Evolutionary conservation across 352 stramenopile genomes (phyloP), one percentile per base, ranked within the genome.

Genomic region (Phytophthora vignae): DNA sequence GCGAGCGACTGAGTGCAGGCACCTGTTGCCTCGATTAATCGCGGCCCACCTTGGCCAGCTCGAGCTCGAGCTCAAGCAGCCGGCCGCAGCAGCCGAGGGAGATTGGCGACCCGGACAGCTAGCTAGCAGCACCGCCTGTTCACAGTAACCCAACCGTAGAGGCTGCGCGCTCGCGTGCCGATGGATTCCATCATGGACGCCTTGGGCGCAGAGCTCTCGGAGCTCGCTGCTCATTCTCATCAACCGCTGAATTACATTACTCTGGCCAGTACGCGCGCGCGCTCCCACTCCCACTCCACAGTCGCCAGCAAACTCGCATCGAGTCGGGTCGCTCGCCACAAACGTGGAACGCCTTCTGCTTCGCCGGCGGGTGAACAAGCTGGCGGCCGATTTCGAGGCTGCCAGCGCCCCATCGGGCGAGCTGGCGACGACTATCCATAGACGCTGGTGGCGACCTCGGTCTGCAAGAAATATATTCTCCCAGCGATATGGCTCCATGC

Each of bases 371-470:
- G 52, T 61, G 64, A 66, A 66, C 50, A 64, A 67, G 42, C 42
- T 60, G 48, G 58, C 53, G 12, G 29, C 11, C 38, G 38, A 17
- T 17, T 14, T 17, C 38, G 11, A 46, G 27, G 27, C 27, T 31
- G 27, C 27, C 3, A 33, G 56, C 27, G 44, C 31, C 12, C 31
- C 22, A 46, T 59, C 25, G 31, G 38, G 44, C 14, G n/a, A 21
- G 62, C 62, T 44, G 62, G n/a, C 55, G 54, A 64, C 63, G 63
- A 63, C 63, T 70, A 70, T 53, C 54, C 63, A 70, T 60, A 67
- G 36, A 60, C 36, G 17, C 31, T 62, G 56, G 2, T 44, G 36
- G 36, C 36, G 36, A 8, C 14, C 11, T 17, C 11, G 38, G 38
- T n/a, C 11, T 17, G 38, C 38, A 17, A 46, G 9, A 17, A 14